A percentile compares a stretch with the other conserved stretches of the same genome.
phyloP scores from a whole-genome alignment of 805 yeast species.

The Clavispora santaluciae region DNA sequence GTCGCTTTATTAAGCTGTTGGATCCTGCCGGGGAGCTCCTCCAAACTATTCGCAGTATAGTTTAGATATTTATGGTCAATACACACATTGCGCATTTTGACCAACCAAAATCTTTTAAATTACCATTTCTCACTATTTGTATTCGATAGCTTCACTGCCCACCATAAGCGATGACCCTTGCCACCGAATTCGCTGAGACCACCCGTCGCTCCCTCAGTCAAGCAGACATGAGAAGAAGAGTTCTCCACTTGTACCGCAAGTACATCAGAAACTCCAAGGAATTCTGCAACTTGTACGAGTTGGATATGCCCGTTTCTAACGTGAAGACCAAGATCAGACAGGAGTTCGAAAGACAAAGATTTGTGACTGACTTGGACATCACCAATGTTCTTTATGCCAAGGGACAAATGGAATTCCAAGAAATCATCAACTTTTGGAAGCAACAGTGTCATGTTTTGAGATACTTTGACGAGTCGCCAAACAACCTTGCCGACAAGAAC shows the following conservation, averaged over 20 bases:
- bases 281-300: conserved; percentile 59
- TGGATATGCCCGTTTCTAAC: conserved; percentile 72
- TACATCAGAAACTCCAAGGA: conserved; percentile 60
- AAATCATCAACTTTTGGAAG: conserved; percentile 84
- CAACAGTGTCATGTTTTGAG: conserved; percentile 81
- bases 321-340: conserved; percentile 83
- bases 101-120: conserved; percentile 17
- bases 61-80: conserved; percentile 5
- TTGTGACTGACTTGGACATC: conserved; percentile 59
- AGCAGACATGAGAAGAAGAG: conserved; percentile 58
- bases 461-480: conserved; percentile 62
- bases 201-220: conserved; percentile 60
- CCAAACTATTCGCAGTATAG: conserved; percentile 1
- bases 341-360: conserved; percentile 83
- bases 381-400: conserved; percentile 68
- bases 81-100: conserved; percentile 11
- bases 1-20: conserved; percentile 49
- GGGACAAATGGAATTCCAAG: conserved; percentile 91
- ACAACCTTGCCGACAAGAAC: conserved; percentile 52
- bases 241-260: conserved; percentile 67
- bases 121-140: conserved; percentile 3
- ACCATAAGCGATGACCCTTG: conserved; percentile 45
- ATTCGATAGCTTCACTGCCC: background rate
- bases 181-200: conserved; percentile 83
- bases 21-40: conserved; percentile 38